Base-by-base conservation (phyloP, 371 early-diverging fungal species). In the Circinella umbellata region DNA sequence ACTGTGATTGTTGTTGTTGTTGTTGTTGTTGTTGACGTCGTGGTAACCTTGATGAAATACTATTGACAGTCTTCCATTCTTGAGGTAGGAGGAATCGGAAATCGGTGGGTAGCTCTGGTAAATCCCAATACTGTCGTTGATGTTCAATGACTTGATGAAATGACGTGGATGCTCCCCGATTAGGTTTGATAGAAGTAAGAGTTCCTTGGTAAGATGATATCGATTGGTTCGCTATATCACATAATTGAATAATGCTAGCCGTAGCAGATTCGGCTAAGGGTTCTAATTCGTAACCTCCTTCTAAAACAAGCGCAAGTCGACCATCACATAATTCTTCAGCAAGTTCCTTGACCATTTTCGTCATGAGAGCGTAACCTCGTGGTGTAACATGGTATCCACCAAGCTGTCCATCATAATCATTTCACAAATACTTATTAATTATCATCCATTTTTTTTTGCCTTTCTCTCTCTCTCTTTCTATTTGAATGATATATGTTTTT, bases 341-440 rank as follows among this genome's bases (percentile, higher is more conserved):
- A 18, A 88, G 55, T 42, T 84, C 80, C 47, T 80, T 80, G 8
- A 88, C 79, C 67, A 88, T 78, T 49, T 85, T 86, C 39, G 88
- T 88, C 72, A 88, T 70, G n/a, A 86, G 72, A n/a, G 84, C 83
- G 55, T 81, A 88, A 37, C 88, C 88, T 59, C 85, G 73, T 34
- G 88, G 83, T 18, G 86, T 85, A 1, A 88, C 85, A 6, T 78
- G 81, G 57, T 88, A 88, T 55, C 88, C 88, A 61, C 88, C 88
- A 48, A 88, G 76, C 88, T 88, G 51, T 55, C 88, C 88, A 61
- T 86, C 88, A 48, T 86, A 75, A 86, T 88, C 14, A 15, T 51
- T 14, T 51, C 42, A 6, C 42, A 42, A 9, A 9, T 3, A 42
- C 27, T 42, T 42, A 42, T 42, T 42, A 42, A 3, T 42, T 42